Percentiles rank a stretch among this genome's conserved stretches.
phyloP scores from a whole-genome alignment of 2,329 filamentous ascomycete genomes.

The Apiospora malaysiana region DNA sequence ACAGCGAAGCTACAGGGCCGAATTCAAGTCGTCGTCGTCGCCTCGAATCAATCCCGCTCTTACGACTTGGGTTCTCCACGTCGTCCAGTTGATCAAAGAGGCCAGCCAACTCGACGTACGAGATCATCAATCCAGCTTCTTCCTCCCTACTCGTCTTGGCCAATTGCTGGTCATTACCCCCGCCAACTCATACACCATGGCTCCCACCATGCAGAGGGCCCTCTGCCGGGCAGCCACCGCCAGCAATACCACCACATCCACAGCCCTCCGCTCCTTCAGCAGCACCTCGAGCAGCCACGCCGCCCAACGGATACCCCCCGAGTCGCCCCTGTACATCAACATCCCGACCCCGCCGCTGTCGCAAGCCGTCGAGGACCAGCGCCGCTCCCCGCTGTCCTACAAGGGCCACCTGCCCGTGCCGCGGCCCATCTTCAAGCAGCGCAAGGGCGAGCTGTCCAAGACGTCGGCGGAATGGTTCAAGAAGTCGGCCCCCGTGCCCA shows the following conservation, averaged over 20 bases:
- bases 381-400: constrained; percentile 50
- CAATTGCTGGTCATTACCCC: background rate
- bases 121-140: background rate
- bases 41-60: constrained; percentile 3
- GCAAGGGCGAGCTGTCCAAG: constrained; percentile 62
- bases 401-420: constrained; percentile 86
- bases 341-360: constrained; percentile 80
- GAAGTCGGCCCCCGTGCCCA: constrained; percentile 62
- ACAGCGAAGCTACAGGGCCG: background rate
- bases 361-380: constrained; percentile 45
- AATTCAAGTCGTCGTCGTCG: background rate
- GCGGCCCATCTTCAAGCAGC: constrained; percentile 74
- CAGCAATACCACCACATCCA: background rate
- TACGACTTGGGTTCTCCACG: background rate
- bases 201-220: constrained; percentile 4
- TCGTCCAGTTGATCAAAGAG: background rate
- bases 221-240: constrained; percentile 28
- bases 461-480: constrained; percentile 64
- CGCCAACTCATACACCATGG: background rate
- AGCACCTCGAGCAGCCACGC: constrained; percentile 46
- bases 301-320: constrained; percentile 68
- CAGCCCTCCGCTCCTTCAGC: constrained; percentile 48
- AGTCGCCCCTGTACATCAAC: constrained; percentile 87
- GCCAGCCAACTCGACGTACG: background rate
- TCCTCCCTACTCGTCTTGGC: too few species aligned